A percentile compares a stretch with the other conserved stretches of the same genome.
Evolutionary conservation across 2,329 filamentous ascomycete genomes (phyloP).

Genomic region (Ilyonectria sp.): DNA sequence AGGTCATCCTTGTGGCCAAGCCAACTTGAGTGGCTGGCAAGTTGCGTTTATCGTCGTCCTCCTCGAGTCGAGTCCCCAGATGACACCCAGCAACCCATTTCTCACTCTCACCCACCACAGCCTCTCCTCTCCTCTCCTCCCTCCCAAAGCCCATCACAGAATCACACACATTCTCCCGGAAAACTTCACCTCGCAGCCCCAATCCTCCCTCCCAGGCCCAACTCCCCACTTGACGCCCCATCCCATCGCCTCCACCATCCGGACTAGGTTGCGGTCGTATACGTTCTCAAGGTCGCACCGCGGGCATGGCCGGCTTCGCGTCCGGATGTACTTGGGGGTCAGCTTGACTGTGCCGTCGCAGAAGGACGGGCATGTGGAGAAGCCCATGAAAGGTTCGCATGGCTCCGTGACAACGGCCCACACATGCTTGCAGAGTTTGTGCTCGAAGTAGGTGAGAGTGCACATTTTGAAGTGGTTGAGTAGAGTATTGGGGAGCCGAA

Average conservation of each 20-base stretch:
- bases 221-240: constrained; percentile 64
- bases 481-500: background rate
- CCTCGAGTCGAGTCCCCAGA: background rate
- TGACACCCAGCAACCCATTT: background rate
- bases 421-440: constrained; percentile 65
- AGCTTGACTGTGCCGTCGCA: constrained; percentile 56
- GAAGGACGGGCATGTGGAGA: constrained; percentile 63
- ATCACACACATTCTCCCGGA: constrained; percentile 48
- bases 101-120: constrained; percentile 5
- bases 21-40: background rate
- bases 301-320: constrained; percentile 57
- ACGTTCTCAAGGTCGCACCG: constrained; percentile 55
- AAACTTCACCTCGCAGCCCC: constrained; percentile 54
- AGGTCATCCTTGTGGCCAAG: background rate
- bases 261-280: constrained; percentile 65
- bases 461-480: constrained; percentile 58
- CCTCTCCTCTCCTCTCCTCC: background rate
- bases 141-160: constrained; percentile 43
- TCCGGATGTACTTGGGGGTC: constrained; percentile 54
- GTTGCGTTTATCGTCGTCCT: background rate
- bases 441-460: constrained; percentile 62
- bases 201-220: constrained; percentile 59
- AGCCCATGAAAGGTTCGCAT: constrained; percentile 66
- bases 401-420: constrained; percentile 65
- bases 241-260: constrained; percentile 62